These are phyloP conservation scores for Colletotrichum horii DNA, from an alignment of 2,329 filamentous ascomycete species.

Conservation along the genomic window DNA sequence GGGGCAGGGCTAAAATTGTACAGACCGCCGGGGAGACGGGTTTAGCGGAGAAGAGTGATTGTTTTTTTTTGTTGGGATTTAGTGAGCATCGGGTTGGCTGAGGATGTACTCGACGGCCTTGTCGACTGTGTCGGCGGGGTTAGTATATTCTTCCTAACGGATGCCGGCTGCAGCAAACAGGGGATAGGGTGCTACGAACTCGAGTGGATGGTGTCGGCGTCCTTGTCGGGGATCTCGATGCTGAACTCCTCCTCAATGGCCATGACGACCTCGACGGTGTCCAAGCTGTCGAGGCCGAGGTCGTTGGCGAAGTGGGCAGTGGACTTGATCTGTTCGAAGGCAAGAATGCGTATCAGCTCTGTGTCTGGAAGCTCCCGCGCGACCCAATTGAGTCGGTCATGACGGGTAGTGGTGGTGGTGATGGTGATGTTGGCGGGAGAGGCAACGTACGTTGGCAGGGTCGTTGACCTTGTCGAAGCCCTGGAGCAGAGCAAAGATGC, in stretches of 20 bases:
- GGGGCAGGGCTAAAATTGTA: slow-evolving; percentile 19
- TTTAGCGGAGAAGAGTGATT: neutral
- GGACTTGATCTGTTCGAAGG: slow-evolving; percentile 72
- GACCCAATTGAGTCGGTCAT: neutral
- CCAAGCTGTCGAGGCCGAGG: slow-evolving; percentile 94
- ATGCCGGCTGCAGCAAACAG: neutral
- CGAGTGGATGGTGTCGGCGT: slow-evolving; percentile 92
- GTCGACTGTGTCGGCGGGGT: slow-evolving; percentile 66
- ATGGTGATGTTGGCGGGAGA: neutral
- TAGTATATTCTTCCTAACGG: neutral
- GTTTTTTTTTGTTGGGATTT: slow-evolving; percentile 64
- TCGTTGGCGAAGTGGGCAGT: slow-evolving; percentile 95
- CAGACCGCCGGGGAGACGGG: slow-evolving; percentile 20
- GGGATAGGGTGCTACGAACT: slow-evolving; percentile 62
- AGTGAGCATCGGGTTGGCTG: slow-evolving; percentile 88
- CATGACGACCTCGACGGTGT: slow-evolving; percentile 99
- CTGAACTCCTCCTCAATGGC: slow-evolving; percentile 95
- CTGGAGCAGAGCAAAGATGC: slow-evolving; percentile 90
- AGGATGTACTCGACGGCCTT: slow-evolving; percentile 95
- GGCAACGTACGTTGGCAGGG: slow-evolving; percentile 60
- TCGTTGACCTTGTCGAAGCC: slow-evolving; percentile 96
- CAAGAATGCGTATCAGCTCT: neutral
- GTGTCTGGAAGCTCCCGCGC: neutral
- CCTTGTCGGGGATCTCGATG: slow-evolving; percentile 98
- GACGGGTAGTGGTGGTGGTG: neutral